Conservation (phyloP, 306 rosid genomes). For the Rosa chinensis region DNA sequence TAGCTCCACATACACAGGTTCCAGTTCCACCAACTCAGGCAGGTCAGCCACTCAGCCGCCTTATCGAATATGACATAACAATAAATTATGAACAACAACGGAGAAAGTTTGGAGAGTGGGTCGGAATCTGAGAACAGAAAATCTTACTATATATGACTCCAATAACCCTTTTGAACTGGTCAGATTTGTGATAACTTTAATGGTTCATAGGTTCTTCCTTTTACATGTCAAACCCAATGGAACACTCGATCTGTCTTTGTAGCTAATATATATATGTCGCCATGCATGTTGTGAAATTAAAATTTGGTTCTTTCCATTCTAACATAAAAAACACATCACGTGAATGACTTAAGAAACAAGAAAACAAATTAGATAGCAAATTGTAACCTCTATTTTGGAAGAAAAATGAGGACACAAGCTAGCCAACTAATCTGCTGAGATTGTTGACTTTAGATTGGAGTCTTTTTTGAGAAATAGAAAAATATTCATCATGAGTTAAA, state of each 20-base stretch:
- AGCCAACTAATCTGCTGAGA: background rate
- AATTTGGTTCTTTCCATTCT: background rate
- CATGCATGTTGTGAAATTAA: background rate
- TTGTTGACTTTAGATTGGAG: background rate
- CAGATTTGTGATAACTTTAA: background rate
- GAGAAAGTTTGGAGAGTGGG: background rate
- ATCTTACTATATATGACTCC: background rate
- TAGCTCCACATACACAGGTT: background rate
- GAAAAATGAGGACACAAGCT: background rate
- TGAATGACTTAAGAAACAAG: background rate
- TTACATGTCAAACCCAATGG: background rate
- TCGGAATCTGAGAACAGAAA: background rate
- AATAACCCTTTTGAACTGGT: background rate
- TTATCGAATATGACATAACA: background rate
- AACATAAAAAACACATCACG: background rate
- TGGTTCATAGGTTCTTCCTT: background rate
- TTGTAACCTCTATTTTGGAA: background rate
- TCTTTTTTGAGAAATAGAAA: background rate
- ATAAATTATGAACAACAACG: background rate
- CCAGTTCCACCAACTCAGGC: background rate
- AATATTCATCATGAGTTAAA: no score
- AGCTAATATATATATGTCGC: background rate
- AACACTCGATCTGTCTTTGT: background rate
- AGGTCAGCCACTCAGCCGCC: background rate
- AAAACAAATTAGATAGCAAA: background rate